Evolutionary conservation across 116 monocot species (phyloP).

Genomic region (Phalaenopsis hybrid): DNA sequence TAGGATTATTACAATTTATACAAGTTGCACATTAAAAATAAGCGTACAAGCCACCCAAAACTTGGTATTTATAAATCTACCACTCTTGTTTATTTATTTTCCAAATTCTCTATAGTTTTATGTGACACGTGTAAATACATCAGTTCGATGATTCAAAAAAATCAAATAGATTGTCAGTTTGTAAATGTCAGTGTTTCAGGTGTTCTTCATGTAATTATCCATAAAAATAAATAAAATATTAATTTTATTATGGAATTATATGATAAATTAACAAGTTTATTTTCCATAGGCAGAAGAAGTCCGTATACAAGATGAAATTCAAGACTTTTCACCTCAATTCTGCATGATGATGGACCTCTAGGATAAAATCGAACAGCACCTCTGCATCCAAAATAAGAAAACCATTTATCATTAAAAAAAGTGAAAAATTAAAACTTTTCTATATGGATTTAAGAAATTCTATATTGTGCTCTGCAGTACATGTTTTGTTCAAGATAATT

Average conservation of each 20-base stretch:
- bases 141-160: too few species aligned
- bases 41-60: too few species aligned
- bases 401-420: neutral
- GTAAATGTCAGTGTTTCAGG: too few species aligned
- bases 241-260: neutral
- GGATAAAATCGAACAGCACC: constrained; percentile 87
- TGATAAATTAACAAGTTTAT: neutral
- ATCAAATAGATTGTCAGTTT: too few species aligned
- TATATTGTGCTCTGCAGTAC: neutral
- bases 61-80: too few species aligned
- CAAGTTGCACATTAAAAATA: neutral
- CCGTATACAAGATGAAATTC: neutral
- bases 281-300: neutral
- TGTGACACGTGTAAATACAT: too few species aligned
- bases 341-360: constrained; percentile 69
- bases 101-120: too few species aligned
- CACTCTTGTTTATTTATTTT: too few species aligned
- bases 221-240: too few species aligned
- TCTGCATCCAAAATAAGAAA: constrained; percentile 24
- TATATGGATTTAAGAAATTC: neutral
- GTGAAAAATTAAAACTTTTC: neutral
- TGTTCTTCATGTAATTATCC: too few species aligned
- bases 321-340: constrained; percentile 53
- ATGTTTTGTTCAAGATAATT: neutral
- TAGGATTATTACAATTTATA: neutral